These are phyloP conservation scores for Dactylonectria estremocensis DNA, from an alignment of 2,329 filamentous ascomycete genomes.

Conservation along the genomic window DNA sequence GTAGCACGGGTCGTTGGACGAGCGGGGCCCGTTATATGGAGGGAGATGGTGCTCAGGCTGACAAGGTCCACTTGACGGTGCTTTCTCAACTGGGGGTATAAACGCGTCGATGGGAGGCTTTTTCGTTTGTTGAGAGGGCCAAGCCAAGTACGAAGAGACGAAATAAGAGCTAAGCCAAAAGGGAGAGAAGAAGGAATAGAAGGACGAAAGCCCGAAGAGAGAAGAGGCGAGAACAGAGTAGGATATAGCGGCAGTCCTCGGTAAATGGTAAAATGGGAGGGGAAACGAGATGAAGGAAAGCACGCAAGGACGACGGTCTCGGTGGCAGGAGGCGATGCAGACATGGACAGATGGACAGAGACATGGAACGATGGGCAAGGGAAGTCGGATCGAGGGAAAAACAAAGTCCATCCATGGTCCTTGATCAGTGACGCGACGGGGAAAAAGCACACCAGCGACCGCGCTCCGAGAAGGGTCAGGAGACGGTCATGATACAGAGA, in stretches of 20 bases:
- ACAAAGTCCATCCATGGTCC: constrained; percentile 17
- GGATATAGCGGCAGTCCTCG: constrained; percentile 11
- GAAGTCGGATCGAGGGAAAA: constrained; percentile 29
- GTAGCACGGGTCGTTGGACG: background rate
- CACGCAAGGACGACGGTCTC: background rate
- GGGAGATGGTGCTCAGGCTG: constrained; percentile 1
- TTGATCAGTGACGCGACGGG: constrained; percentile 6
- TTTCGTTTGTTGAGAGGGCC: constrained; percentile 5
- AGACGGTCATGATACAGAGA: constrained; percentile 35
- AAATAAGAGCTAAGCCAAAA: constrained; percentile 16
- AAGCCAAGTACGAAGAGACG: background rate
- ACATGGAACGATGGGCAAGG: constrained; percentile 31
- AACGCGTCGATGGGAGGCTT: background rate
- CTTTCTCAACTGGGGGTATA: background rate
- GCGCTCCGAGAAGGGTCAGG: constrained; percentile 29
- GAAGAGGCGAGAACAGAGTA: constrained; percentile 19
- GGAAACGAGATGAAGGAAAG: constrained; percentile 14
- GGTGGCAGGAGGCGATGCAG: constrained; percentile 12
- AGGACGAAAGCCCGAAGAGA: constrained; percentile 13
- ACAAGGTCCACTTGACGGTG: background rate
- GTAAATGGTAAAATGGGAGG: constrained; percentile 7
- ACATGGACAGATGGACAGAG: constrained; percentile 15
- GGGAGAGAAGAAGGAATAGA: constrained; percentile 11
- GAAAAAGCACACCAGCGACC: constrained; percentile 28
- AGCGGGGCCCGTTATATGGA: background rate